Percentiles rank a stretch among this genome's conserved stretches.
Evolutionary conservation across 768 basidiomycete species (phyloP).

Genomic region (Rhodotorula graminis): DNA sequence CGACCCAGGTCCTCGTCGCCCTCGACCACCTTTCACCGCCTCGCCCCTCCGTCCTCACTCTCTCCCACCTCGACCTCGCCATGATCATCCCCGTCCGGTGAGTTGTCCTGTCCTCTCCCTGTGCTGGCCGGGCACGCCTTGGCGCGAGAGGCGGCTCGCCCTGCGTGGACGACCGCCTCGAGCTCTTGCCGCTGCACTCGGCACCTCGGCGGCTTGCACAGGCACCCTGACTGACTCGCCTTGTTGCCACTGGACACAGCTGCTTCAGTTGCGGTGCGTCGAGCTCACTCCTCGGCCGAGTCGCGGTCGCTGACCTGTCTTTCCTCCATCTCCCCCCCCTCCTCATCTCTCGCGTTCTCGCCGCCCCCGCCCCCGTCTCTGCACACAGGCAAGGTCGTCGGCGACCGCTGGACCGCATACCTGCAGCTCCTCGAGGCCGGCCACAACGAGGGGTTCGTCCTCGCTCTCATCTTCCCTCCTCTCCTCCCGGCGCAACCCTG

Average conservation of each 20-base stretch:
- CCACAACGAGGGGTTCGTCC: constrained; percentile 76
- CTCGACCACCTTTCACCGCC: not conserved
- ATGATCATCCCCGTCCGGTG: constrained; percentile 83
- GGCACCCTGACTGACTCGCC: too few species aligned
- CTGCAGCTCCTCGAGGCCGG: constrained; percentile 73
- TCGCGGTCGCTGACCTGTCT: too few species aligned
- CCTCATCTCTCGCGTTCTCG: not conserved
- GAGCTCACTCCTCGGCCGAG: too few species aligned
- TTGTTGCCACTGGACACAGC: too few species aligned
- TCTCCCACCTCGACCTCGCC: not conserved
- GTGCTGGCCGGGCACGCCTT: too few species aligned
- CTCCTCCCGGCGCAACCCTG: not conserved
- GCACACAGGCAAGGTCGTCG: constrained; percentile 93
- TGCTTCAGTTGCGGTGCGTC: constrained; percentile 6
- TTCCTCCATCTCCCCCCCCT: too few species aligned
- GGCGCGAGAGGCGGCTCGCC: too few species aligned
- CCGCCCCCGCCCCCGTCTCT: constrained; percentile 55
- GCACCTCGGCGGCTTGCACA: too few species aligned
- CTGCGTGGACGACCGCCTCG: too few species aligned
- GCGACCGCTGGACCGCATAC: constrained; percentile 85
- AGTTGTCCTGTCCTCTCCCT: not conserved
- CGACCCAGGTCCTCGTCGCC: not conserved
- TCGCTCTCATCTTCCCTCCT: constrained; percentile 10
- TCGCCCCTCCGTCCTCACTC: not conserved
- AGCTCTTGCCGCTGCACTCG: too few species aligned